Evolutionary conservation across 1,284 basidiomycete genomes (phyloP).

Genomic region (Melanopsichium pennsylvanicum): DNA sequence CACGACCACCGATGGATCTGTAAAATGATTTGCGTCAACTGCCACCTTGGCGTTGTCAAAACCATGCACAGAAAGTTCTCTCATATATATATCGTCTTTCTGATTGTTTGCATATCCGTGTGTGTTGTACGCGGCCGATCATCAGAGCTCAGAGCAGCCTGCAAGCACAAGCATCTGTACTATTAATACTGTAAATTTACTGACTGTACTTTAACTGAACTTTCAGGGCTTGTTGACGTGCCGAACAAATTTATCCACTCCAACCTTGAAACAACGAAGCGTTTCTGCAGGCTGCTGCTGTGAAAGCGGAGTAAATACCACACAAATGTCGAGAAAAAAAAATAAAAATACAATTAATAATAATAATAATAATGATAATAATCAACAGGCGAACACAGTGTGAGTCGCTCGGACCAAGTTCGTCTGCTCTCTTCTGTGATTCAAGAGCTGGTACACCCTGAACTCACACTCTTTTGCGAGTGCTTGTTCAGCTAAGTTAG

Average conservation of each 20-base stretch:
- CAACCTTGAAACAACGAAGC: too few relatives aligned
- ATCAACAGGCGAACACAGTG: too few relatives aligned
- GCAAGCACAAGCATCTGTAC: background rate
- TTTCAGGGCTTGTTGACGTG: too few relatives aligned
- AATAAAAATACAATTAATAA: too few relatives aligned
- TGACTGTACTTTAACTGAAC: background rate
- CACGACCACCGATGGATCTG: slow-evolving; percentile 13
- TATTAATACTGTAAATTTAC: too few relatives aligned
- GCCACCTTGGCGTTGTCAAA: slow-evolving; percentile 74
- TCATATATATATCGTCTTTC: background rate
- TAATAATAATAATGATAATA: too few relatives aligned
- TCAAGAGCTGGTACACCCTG: background rate
- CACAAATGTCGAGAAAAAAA: background rate
- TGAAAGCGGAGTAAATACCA: background rate
- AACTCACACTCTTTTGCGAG: too few relatives aligned
- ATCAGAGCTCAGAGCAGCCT: slow-evolving; percentile 8
- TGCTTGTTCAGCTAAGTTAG: background rate
- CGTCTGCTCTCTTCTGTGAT: background rate
- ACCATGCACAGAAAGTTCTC: slow-evolving; percentile 65
- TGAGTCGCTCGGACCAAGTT: background rate
- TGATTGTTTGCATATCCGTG: background rate
- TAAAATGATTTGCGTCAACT: slow-evolving; percentile 56
- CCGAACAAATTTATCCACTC: too few relatives aligned
- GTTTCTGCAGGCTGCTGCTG: too few relatives aligned
- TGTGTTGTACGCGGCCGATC: too few relatives aligned